A percentile compares a stretch with the other conserved stretches of the same genome.
These are phyloP conservation scores for Funneliformis mosseae DNA, from an alignment of 192 early-diverging fungal genomes.

Conservation along the genomic window DNA sequence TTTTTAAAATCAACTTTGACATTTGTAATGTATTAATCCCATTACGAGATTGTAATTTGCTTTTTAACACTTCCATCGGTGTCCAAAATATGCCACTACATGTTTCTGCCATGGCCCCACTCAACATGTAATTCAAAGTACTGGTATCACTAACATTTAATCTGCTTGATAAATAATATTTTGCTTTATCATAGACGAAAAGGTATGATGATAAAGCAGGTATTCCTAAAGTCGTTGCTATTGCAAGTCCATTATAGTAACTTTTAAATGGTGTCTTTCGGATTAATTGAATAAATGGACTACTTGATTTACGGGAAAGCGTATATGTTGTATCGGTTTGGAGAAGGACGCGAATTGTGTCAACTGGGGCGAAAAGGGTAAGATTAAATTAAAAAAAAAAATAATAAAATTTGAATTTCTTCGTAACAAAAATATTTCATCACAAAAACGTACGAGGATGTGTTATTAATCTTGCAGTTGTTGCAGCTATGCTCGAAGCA, in stretches of 20 bases:
- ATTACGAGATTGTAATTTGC: constrained; percentile 61
- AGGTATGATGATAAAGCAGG: constrained; percentile 75
- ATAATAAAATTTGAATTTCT: neutral
- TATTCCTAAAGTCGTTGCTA: constrained; percentile 69
- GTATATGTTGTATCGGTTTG: constrained; percentile 47
- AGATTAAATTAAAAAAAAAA: neutral
- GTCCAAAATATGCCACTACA: constrained; percentile 74
- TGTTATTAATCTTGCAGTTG: constrained; percentile 60
- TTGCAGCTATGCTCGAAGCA: constrained; percentile 59
- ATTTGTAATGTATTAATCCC: constrained; percentile 40
- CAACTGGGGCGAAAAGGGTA: constrained; percentile 47
- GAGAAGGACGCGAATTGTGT: constrained; percentile 74
- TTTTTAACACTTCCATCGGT: constrained; percentile 87
- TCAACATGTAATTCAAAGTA: constrained; percentile 56
- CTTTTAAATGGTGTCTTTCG: constrained; percentile 33
- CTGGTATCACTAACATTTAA: constrained; percentile 36
- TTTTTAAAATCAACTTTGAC: constrained; percentile 49
- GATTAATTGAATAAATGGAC: constrained; percentile 29
- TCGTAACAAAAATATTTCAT: neutral
- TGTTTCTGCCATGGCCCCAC: constrained; percentile 66
- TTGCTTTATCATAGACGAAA: constrained; percentile 67
- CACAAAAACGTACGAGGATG: constrained; percentile 59
- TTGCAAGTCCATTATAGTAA: constrained; percentile 69
- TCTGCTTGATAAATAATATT: constrained; percentile 41
- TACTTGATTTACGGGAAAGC: neutral